Conservation (phyloP, 2,329 filamentous ascomycete genomes). For the Colletotrichum echinochloae region DNA sequence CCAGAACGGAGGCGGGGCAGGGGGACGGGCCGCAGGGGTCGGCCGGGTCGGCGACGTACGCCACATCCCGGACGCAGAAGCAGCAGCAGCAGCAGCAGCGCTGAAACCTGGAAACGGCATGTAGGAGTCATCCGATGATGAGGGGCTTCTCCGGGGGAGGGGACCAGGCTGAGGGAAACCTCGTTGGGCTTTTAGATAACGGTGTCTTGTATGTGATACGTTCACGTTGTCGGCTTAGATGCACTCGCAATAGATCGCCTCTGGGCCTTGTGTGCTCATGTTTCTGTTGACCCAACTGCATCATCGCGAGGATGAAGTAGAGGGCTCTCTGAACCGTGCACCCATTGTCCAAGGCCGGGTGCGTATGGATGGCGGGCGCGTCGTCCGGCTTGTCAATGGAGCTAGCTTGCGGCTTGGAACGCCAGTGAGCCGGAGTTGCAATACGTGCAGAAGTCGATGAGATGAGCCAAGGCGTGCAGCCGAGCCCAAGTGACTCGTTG, state of each 20-base stretch:
- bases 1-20: slow-evolving; percentile 12
- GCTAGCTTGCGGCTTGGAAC: background rate
- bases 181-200: background rate
- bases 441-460: background rate
- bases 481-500: background rate
- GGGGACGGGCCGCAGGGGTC: slow-evolving; percentile 13
- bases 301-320: background rate
- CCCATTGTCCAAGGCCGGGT: background rate
- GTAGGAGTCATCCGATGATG: background rate
- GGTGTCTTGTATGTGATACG: too few species aligned
- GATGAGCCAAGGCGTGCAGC: background rate
- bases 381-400: slow-evolving; percentile 4
- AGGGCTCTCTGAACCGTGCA: background rate
- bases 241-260: slow-evolving; percentile 1
- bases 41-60: slow-evolving; percentile 26
- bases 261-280: background rate
- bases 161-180: too few species aligned
- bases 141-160: background rate
- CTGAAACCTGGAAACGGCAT: background rate
- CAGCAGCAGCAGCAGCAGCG: slow-evolving; percentile 28
- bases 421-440: background rate
- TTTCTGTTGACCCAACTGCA: background rate
- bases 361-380: background rate
- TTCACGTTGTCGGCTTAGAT: background rate
- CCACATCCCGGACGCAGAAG: slow-evolving; percentile 27